Conservation (phyloP, 2,329 filamentous ascomycete genomes). For the Ophiostoma quercus region DNA sequence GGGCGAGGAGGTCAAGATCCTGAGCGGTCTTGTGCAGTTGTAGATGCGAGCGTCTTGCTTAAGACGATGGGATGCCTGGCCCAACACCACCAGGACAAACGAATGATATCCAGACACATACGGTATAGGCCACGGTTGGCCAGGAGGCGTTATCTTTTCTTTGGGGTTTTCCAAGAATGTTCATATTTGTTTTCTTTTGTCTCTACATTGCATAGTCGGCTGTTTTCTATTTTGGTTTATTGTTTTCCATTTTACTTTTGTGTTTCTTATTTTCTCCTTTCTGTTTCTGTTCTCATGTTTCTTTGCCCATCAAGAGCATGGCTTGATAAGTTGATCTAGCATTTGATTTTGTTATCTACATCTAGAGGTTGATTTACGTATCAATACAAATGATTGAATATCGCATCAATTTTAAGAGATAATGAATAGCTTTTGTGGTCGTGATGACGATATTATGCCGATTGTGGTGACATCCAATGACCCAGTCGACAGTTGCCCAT, state of each 20-base stretch:
- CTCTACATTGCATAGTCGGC: neutral
- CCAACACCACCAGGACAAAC: neutral
- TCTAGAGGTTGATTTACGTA: neutral
- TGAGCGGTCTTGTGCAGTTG: conserved; percentile 82
- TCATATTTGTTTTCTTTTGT: neutral
- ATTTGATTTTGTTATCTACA: neutral
- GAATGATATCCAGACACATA: conserved; percentile 16
- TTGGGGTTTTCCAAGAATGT: too few species aligned
- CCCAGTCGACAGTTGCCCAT: too few species aligned
- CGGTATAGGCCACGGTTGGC: conserved; percentile 9
- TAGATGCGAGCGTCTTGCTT: conserved; percentile 35
- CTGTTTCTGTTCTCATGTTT: neutral
- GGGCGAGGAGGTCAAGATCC: conserved; percentile 82
- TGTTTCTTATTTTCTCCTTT: neutral
- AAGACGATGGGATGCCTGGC: neutral
- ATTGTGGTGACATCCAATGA: too few species aligned
- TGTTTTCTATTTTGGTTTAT: conserved; percentile 9
- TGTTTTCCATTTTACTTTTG: too few species aligned
- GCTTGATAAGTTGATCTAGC: neutral
- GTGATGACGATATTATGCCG: too few species aligned
- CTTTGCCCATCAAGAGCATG: neutral
- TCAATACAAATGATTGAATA: too few species aligned
- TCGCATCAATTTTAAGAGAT: too few species aligned
- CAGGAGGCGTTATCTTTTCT: neutral
- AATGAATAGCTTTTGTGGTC: too few species aligned